Base-by-base conservation (phyloP, 805 yeast species). In the Dipodascus geniculatus region DNA sequence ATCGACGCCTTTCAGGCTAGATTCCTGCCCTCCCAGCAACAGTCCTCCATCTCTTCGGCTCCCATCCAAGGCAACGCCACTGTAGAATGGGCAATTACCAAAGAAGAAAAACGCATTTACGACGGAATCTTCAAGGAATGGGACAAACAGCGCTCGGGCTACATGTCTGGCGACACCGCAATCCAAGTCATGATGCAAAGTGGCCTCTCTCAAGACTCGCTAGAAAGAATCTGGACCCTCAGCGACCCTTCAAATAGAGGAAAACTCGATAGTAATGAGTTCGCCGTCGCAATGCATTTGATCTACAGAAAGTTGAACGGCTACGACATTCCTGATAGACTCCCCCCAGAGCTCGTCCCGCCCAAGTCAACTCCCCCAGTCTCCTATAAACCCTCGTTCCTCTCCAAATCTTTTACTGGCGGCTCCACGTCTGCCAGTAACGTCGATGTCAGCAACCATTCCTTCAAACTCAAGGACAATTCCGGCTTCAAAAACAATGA, bases 211-310 rank as follows among this genome's bases (percentile, higher is more conserved):
- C 81, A 96, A 67, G 74, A 81, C 2, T 97, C 90, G 62, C 75
- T 91, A 57, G 98, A 90, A 68, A 76, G 82, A 47, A 89, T 93
- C 57, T 91, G 99, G 99, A 86, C 81, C 50, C 75, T 91, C 59
- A 80, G 90, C 54, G 98, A 93, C 66, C 78, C 83, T 16, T 82
- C 83, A 53, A 85, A 89, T 66, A 77, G 84, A 53, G 96, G 97
- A 2, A 81, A 79, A 64, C 79, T 91, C 60, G 86, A 87, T 66
- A 82, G 80, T 62, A 96, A 91, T 66, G 96, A 88, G 67, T 93
- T 91, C 71, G 85, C 96, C 0, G 89, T 93, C 35, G 97, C 98
- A 31, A 93, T 91, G 98, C 97, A 95, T 74, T 74, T 91, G 55
- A 91, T 91, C 48, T 91, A 93, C 70, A 80, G 96, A 67, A 79